Conservation (phyloP, 2,329 filamentous ascomycete genomes). For the Phoma sp. region DNA sequence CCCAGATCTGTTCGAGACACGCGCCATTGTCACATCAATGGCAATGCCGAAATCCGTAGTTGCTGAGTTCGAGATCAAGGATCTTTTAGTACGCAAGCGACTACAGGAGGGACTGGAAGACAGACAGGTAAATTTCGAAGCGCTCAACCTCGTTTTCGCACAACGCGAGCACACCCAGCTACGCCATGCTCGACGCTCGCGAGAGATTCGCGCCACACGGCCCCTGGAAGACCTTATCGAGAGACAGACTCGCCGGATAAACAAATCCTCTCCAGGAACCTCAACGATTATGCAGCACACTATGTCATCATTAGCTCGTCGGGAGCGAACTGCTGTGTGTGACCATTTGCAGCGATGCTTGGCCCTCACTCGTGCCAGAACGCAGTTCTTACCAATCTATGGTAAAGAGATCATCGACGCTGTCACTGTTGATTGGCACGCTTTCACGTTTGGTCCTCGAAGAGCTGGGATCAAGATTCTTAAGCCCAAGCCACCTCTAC, state of each 20-base stretch:
- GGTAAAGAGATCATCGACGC: slow-evolving; percentile 79
- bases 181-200: slow-evolving; percentile 53
- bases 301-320: slow-evolving; percentile 70
- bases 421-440: slow-evolving; percentile 63
- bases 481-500: slow-evolving; percentile 16
- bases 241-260: slow-evolving; percentile 66
- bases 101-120: slow-evolving; percentile 69
- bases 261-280: slow-evolving; percentile 54
- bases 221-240: slow-evolving; percentile 74
- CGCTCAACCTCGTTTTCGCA: slow-evolving; percentile 79
- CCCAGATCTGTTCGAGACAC: slow-evolving; percentile 93
- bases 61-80: slow-evolving; percentile 74
- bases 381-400: slow-evolving; percentile 81
- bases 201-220: slow-evolving; percentile 66
- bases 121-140: slow-evolving; percentile 71
- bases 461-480: slow-evolving; percentile 48
- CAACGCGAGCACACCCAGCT: slow-evolving; percentile 67
- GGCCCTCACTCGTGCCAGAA: slow-evolving; percentile 79
- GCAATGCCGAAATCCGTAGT: slow-evolving; percentile 83
- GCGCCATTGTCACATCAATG: slow-evolving; percentile 96
- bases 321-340: slow-evolving; percentile 68
- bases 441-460: slow-evolving; percentile 41
- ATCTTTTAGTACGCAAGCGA: slow-evolving; percentile 70
- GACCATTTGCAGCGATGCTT: slow-evolving; percentile 82
- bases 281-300: slow-evolving; percentile 72